Evolutionary conservation across 129 eudicot genomes (phyloP), one percentile per base, ranked within the genome.

Genomic region (Centrapalus pauciflorus): DNA sequence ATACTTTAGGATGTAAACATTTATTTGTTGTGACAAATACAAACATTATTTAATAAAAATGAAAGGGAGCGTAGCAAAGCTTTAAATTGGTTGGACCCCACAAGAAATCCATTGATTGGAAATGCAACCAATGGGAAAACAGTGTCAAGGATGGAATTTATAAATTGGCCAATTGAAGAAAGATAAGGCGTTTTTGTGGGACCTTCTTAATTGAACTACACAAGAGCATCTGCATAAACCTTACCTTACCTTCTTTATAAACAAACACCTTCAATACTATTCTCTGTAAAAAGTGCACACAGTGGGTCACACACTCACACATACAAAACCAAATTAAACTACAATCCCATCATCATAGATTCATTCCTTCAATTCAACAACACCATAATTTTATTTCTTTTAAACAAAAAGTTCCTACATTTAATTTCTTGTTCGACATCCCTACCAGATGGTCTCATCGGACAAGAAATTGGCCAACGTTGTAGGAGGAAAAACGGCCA

Each of bases 401-500:
- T 48, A 8, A 32, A 46, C 61, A 48, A 46, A 67, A 56, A 58
- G 55, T 16, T 83, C 68, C 78, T 51, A 48, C 69, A 16, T 61
- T 62, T 46, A 7, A 14, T 23, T 14, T 45, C 54, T n/a, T n/a
- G n/a, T n/a, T n/a, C 45, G 55, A 57, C 19, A 54, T 7, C 63
- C 61, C 29, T 33, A 24, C 71, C 74, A 48, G 38, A 64, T 66
- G 82, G 77, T 75, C 81, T 72, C 78, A 45, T 77, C 80, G 29
- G 81, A 74, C 35, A 79, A 74, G 61, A 80, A 83, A 21, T 30
- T 81, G 26, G 94, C 94, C 5, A 83, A 77, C 69, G 84, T 74
- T 17, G 83, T 89, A 7, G 89, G 85, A 5, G 96, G 82, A 51
- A 89, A 85, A 61, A 82, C 94, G 61, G 90, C 89, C 4, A 73